Base-by-base conservation (phyloP, 495 filamentous ascomycete species). In the Hypoxylon lenormandii region DNA sequence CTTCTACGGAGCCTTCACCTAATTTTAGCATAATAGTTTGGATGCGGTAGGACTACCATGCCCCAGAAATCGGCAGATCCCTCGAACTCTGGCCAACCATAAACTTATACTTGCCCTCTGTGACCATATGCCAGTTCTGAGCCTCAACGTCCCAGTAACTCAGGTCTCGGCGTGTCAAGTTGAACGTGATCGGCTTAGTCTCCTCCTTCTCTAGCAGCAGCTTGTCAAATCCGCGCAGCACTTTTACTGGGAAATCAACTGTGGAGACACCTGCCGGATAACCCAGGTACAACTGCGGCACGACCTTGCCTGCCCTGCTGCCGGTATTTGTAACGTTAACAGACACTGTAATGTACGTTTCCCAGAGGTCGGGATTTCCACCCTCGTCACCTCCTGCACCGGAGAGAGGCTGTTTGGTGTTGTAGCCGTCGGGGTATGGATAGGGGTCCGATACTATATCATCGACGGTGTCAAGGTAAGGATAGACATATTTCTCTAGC, bases 191-290 rank as follows among this genome's bases (percentile, higher is more conserved):
- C 8, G 72, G 82, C 60, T 66, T 78, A 33, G 72, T 81, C 74
- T 92, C 85, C 0, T 86, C 89, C 4, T 81, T 75, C 16, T 84
- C 75, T 36, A 94, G 58, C 15, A 77, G 76, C 6, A 93, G 64
- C 80, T 97, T 97, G 66, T 92, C 88, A 58, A 97, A 97, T 2
- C 87, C 90, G 15, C 95, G 84, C 15, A 98, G 83, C 0, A 92
- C 91, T 47, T 80, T 79, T 0, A 89, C 82, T 0, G 94, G 94
- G 72, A 94, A 94, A 22, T 94, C 91, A 5, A 94, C 82, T n/a
- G 85, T 82, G 4, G 77, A 76, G 4, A 86, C 86, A 40, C 80
- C 73, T 1, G 80, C 65, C 0, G 92, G 92, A 68, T 91, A 93
- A 4, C 85, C 85, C 23, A 98, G 74, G 74, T 97, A 98, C 18